Base-by-base conservation (phyloP, 2,329 filamentous ascomycete species). In the Huntiella omanensis region DNA sequence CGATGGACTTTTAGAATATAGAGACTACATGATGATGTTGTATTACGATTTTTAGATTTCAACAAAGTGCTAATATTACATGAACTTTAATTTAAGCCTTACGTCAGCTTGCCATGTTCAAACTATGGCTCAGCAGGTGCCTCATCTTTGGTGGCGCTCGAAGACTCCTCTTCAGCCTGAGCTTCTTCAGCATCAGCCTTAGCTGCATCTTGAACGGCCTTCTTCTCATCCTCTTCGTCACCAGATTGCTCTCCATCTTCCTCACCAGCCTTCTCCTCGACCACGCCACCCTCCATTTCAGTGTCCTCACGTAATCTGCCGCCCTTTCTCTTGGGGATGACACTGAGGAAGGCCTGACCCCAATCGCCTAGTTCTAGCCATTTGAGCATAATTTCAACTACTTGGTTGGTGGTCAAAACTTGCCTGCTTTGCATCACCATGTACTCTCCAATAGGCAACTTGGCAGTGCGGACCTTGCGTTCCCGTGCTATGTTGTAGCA, bases 331-430 rank as follows among this genome's bases (percentile, higher is more conserved):
- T 85, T 86, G 0, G 91, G 91, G 54, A 98, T 87, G 3, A 92
- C 85, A 43, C 75, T 70, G 62, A 87, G 64, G 59, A 98, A 98
- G 0, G 91, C 87, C 57, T 82, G 69, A 1, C 80, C 87, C 91
- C 91, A 98, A 59, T 96, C 82, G 2, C 83, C 83, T 42, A 75
- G 75, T 61, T 95, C 85, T 46, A 98, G 62, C 86, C 87, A 98
- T 53, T 77, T 78, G 40, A 94, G 64, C 84, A 98, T 94, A 52
- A 98, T 96, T 62, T 96, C 88, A 40, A 91, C 75, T 1, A 98
- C 91, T 57, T 98, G 91, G 58, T 96, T 98, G 5, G 88, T 95
- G 3, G 88, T 80, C 48, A 98, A 65, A 4, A 98, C 83, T 54
- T 80, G 76, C 32, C 91, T 75, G 55, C 81, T 87, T 47, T 79